These are phyloP conservation scores for Sarcomyxa edulis DNA, from an alignment of 768 basidiomycete genomes.

Conservation along the genomic window DNA sequence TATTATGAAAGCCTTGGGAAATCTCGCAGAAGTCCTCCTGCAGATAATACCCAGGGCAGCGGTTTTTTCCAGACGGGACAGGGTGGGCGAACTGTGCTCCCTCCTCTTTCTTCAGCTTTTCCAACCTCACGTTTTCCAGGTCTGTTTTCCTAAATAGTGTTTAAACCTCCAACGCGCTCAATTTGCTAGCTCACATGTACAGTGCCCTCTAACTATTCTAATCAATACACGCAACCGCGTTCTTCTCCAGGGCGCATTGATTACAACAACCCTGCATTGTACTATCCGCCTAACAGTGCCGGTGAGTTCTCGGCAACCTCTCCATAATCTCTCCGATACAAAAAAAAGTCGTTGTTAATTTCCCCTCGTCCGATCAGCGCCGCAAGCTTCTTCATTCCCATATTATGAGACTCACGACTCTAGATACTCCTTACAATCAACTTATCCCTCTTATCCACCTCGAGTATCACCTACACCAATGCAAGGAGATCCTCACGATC, in stretches of 20 bases:
- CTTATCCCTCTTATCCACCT: slow-evolving; percentile 35
- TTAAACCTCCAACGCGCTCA: slow-evolving; percentile 45
- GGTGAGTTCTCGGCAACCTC: slow-evolving; percentile 25
- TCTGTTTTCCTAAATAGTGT: slow-evolving; percentile 61
- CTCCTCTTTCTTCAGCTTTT: slow-evolving; percentile 80
- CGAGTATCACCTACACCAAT: slow-evolving; percentile 46
- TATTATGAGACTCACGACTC: slow-evolving; percentile 55
- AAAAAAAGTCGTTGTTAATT: slow-evolving; percentile 34
- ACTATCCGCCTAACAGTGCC: slow-evolving; percentile 32
- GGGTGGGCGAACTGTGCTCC: slow-evolving; percentile 87
- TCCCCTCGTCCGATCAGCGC: slow-evolving; percentile 30
- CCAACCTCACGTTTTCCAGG: slow-evolving; percentile 89
- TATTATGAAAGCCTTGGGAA: slow-evolving; percentile 61
- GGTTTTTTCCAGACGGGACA: slow-evolving; percentile 74
- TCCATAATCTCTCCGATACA: slow-evolving; percentile 14
- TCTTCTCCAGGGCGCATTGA: slow-evolving; percentile 58
- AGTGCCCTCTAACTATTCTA: slow-evolving; percentile 57
- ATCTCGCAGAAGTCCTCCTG: slow-evolving; percentile 66
- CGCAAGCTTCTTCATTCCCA: slow-evolving; percentile 38
- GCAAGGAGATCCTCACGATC: slow-evolving; percentile 41
- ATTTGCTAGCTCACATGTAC: slow-evolving; percentile 46
- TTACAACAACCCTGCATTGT: slow-evolving; percentile 43
- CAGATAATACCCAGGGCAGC: slow-evolving; percentile 54
- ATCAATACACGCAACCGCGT: slow-evolving; percentile 60
- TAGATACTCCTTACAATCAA: slow-evolving; percentile 43